A percentile compares a stretch with the other conserved stretches of the same genome.
Conservation (phyloP, 2,329 filamentous ascomycete genomes). For the Aspergillus costaricaensis region DNA sequence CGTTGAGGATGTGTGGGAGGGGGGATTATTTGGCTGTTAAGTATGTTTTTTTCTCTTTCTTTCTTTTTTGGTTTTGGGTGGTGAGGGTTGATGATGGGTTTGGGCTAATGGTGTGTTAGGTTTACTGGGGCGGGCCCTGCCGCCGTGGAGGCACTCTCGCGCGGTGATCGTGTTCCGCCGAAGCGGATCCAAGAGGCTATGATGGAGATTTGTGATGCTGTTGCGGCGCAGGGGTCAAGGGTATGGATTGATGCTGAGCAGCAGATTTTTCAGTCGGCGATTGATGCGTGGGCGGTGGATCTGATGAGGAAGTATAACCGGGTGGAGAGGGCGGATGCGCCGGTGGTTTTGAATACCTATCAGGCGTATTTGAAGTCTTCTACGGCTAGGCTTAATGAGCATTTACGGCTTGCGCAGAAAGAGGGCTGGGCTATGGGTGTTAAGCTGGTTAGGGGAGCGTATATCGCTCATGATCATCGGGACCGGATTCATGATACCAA, state of each 20-base stretch:
- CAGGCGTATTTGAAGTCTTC: constrained; percentile 51
- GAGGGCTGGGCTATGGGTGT: constrained; percentile 48
- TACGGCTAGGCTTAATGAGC: constrained; percentile 38
- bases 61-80: too few species aligned
- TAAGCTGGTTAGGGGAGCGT: constrained; percentile 51
- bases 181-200: constrained; percentile 38
- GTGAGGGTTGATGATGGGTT: too few species aligned
- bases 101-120: constrained; percentile 24
- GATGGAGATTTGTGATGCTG: constrained; percentile 38
- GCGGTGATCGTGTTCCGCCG: constrained; percentile 35
- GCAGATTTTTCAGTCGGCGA: constrained; percentile 46
- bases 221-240: constrained; percentile 36
- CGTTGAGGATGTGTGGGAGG: constrained; percentile 46
- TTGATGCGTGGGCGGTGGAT: constrained; percentile 50
- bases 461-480: constrained; percentile 45
- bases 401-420: constrained; percentile 39
- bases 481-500: constrained; percentile 42
- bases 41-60: constrained; percentile 25
- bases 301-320: constrained; percentile 50
- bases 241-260: constrained; percentile 55
- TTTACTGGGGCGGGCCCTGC: constrained; percentile 47
- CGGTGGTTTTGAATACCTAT: constrained; percentile 46
- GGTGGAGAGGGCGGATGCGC: not conserved
- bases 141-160: constrained; percentile 40
- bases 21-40: constrained; percentile 50